These are phyloP conservation scores for Boletellus ananas DNA, from an alignment of 768 basidiomycete species.

Conservation along the genomic window DNA sequence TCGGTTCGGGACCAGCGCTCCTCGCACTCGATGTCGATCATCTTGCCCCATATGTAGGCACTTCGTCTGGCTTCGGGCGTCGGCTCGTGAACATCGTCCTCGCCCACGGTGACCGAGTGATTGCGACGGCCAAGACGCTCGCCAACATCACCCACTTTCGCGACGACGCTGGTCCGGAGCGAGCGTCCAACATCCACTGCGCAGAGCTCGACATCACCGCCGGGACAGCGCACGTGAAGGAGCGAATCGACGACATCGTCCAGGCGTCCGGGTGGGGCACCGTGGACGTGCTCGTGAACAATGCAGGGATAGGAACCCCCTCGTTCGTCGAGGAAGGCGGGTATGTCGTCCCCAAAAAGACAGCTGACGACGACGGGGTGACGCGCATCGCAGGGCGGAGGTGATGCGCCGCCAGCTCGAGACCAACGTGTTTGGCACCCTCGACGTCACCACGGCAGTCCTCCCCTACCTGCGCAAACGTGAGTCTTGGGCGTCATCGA, in stretches of 20 bases:
- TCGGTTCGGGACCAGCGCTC: too few species aligned
- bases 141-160: conserved; percentile 37
- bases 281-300: conserved; percentile 63
- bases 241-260: conserved; percentile 42
- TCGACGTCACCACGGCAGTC: conserved; percentile 51
- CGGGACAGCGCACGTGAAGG: conserved; percentile 40
- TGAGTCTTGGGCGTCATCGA: conserved; percentile 1
- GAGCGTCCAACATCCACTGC: conserved; percentile 36
- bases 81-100: conserved; percentile 47
- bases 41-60: conserved; percentile 33
- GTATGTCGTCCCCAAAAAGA: conserved; percentile 30
- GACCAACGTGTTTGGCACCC: conserved; percentile 28
- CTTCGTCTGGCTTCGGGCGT: conserved; percentile 58
- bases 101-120: conserved; percentile 56
- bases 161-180: neutral
- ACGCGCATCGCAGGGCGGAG: conserved; percentile 16
- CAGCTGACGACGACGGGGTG: neutral
- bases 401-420: conserved; percentile 44
- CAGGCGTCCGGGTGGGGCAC: conserved; percentile 40
- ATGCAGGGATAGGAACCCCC: conserved; percentile 49
- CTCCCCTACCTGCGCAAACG: conserved; percentile 48
- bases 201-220: conserved; percentile 52
- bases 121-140: conserved; percentile 51
- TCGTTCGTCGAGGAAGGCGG: conserved; percentile 56
- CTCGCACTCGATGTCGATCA: neutral